phyloP scores from a whole-genome alignment of 2,329 filamentous ascomycete genomes.

The Xylaria sp. region DNA sequence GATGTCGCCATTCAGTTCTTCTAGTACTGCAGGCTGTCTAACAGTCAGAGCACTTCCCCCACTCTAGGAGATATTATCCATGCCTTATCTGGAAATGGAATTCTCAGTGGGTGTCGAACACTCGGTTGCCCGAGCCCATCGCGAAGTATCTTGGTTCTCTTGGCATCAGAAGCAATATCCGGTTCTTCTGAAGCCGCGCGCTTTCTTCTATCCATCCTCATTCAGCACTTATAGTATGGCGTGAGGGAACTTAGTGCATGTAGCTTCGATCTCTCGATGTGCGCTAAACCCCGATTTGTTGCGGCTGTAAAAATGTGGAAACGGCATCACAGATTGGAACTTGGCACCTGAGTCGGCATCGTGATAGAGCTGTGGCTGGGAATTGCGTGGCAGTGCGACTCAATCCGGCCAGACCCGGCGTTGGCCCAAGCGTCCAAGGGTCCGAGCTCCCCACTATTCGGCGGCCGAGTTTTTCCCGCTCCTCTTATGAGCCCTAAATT shows the following conservation, averaged over 20 bases:
- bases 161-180: too few relatives aligned
- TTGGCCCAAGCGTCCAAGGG: neutral
- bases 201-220: too few relatives aligned
- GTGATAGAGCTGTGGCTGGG: constrained; percentile 26
- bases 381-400: constrained; percentile 25
- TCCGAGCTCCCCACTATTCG: constrained; percentile 19
- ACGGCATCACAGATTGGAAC: neutral
- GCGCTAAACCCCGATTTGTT: too few relatives aligned
- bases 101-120: too few relatives aligned
- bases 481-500: constrained; percentile 40
- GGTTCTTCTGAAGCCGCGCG: too few relatives aligned
- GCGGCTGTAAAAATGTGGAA: too few relatives aligned
- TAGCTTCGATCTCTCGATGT: neutral
- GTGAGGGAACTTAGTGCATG: too few relatives aligned
- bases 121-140: too few relatives aligned
- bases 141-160: too few relatives aligned
- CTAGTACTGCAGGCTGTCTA: neutral
- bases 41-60: neutral
- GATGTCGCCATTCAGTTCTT: neutral
- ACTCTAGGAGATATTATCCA: too few relatives aligned
- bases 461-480: constrained; percentile 40
- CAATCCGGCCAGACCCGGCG: neutral
- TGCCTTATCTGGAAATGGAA: too few relatives aligned
- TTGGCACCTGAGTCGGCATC: neutral
- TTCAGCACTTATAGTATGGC: too few relatives aligned